phyloP scores from a whole-genome alignment of 2,329 filamentous ascomycete species.

The Bipolaris cookei region DNA sequence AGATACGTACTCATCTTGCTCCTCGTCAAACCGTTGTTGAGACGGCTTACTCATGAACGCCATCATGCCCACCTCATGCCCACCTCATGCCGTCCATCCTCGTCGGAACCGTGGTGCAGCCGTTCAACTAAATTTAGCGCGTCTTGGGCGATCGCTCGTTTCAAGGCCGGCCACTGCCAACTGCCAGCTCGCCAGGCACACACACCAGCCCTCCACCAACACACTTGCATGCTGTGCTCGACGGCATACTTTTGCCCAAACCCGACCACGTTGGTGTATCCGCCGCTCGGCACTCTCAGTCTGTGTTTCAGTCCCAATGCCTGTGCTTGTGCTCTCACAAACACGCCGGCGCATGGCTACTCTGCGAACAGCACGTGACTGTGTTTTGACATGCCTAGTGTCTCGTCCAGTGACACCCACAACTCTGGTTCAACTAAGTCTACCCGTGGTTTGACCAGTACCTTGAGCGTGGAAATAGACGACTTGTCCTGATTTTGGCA shows the following conservation, averaged over 20 bases:
- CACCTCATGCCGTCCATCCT: neutral
- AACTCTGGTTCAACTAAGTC: neutral
- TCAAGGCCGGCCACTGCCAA: slow-evolving; percentile 4
- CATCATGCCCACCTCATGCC: neutral
- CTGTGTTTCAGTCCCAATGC: neutral
- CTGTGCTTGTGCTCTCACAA: no score
- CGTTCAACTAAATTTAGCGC: slow-evolving; percentile 17
- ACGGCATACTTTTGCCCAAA: neutral
- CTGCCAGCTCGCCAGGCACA: neutral
- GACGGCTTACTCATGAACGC: neutral
- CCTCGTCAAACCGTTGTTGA: neutral
- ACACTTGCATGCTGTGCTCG: neutral
- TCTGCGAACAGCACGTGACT: neutral
- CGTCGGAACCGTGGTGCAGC: slow-evolving; percentile 19
- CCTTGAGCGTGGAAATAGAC: neutral
- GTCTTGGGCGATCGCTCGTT: slow-evolving; percentile 13
- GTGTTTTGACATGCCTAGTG: neutral
- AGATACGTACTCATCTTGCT: no score
- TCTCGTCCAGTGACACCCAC: neutral
- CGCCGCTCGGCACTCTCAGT: neutral
- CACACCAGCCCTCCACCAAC: neutral
- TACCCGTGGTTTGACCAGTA: neutral
- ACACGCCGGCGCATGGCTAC: neutral
- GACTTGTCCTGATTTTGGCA: neutral
- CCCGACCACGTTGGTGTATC: no score